Evolutionary conservation across 177 flowering plant genomes (phyloP), one percentile per base, ranked within the genome.

Genomic region (Vitis hybrid): DNA sequence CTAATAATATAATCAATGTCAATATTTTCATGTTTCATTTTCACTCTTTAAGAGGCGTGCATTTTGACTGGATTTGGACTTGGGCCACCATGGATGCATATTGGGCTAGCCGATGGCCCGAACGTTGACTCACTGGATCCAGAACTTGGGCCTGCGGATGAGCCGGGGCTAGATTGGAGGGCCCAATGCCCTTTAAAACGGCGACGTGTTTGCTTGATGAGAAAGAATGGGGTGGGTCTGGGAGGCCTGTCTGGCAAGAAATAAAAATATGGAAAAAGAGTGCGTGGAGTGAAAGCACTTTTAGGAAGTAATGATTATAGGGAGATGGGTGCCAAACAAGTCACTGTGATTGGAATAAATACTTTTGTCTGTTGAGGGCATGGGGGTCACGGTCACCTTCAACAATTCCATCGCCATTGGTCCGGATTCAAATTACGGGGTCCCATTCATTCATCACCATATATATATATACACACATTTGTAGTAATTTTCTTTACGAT

Each of bases 211-310:
- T 39, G 45, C 7, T 39, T 1, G 45, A 39, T 39, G 45, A 39
- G 45, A 39, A 39, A 39, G 8, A 8, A 39, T 39, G 45, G 45
- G 45, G 45, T 39, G 45, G 45, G 45, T 39, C 45, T 39, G 45
- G 45, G 45, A 39, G 45, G 8, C 7, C 45, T 39, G 45, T 39
- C 45, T 7, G 45, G 45, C 45, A 39, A 39, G 45, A 39, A 6
- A 7, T 39, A 39, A 39, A 39, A 39, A 39, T 39, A 39, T 39
- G 45, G 45, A 39, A 39, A 39, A 39, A 39, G 45, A 39, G 8
- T 39, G 8, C 59, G 50, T 21, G 61, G 51, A 31, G 70, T 56
- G 61, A 10, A 67, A 18, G 61, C 70, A 67, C 62, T 67, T 67
- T 67, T 61, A 56, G 19, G n/a, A 0, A 29, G 70, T 56, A 67